These are phyloP conservation scores for Aphanomyces cochlioides DNA, from an alignment of 352 stramenopile species.

Conservation along the genomic window DNA sequence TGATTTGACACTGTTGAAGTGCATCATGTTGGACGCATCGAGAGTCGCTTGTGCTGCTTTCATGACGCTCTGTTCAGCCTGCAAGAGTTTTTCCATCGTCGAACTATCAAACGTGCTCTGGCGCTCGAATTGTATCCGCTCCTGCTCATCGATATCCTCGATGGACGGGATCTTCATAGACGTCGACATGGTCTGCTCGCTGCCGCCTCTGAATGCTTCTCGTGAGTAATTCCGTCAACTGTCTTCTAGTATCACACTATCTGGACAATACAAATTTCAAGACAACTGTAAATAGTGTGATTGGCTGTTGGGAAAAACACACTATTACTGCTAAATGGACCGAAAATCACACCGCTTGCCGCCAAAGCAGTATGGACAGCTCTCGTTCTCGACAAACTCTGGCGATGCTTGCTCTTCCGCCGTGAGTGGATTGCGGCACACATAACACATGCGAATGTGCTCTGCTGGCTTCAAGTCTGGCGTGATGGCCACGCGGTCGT, in stretches of 20 bases:
- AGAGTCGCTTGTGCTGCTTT: slow-evolving; percentile 75
- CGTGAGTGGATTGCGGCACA: slow-evolving; percentile 56
- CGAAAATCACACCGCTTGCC: slow-evolving; percentile 50
- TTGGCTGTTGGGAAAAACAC: not conserved
- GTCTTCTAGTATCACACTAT: slow-evolving; percentile 12
- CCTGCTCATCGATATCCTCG: slow-evolving; percentile 21
- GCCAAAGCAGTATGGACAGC: slow-evolving; percentile 57
- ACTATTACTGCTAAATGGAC: not conserved
- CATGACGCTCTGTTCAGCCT: slow-evolving; percentile 75
- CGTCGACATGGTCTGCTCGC: not conserved
- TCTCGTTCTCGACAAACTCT: slow-evolving; percentile 41
- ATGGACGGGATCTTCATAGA: slow-evolving; percentile 22
- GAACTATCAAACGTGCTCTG: slow-evolving; percentile 59
- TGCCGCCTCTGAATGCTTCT: not conserved
- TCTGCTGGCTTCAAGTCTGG: slow-evolving; percentile 43
- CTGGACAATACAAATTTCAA: slow-evolving; percentile 27
- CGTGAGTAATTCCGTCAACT: slow-evolving; percentile 9
- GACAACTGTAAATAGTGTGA: slow-evolving; percentile 1
- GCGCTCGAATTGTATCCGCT: slow-evolving; percentile 17
- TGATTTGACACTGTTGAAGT: slow-evolving; percentile 22
- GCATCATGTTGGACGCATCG: slow-evolving; percentile 78
- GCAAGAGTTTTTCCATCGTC: slow-evolving; percentile 76
- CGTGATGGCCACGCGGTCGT: slow-evolving; percentile 66
- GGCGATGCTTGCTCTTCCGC: slow-evolving; percentile 44
- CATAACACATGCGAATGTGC: slow-evolving; percentile 49